A percentile compares a stretch with the other conserved stretches of the same genome.
phyloP scores from a whole-genome alignment of 164 flowering plant species.

The Chloranthus sessilifolius region DNA sequence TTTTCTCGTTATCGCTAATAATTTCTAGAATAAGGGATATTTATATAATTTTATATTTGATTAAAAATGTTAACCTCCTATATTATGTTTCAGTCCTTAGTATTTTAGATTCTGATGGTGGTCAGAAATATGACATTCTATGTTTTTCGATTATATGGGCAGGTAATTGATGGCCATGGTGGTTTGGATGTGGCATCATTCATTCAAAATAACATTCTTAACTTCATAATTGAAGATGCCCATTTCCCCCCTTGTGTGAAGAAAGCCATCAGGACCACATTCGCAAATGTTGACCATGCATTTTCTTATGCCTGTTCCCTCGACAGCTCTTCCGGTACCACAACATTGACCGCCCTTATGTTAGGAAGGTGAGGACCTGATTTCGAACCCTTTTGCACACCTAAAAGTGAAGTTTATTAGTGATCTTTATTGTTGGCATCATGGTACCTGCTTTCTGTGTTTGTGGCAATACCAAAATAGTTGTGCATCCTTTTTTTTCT shows the following conservation, averaged over 20 bases:
- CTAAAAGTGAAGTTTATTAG: neutral
- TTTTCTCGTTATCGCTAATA: too few relatives aligned
- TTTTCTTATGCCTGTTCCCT: constrained; percentile 70
- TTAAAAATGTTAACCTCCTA: too few relatives aligned
- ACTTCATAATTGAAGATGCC: constrained; percentile 65
- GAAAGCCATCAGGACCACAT: constrained; percentile 75
- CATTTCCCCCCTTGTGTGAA: constrained; percentile 57
- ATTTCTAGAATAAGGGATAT: too few relatives aligned
- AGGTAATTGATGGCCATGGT: constrained; percentile 99
- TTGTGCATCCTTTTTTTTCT: neutral
- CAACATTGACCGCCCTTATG: constrained; percentile 75
- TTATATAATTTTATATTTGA: neutral
- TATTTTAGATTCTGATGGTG: too few relatives aligned
- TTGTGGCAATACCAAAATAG: too few relatives aligned
- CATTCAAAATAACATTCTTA: constrained; percentile 59
- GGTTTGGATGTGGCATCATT: constrained; percentile 83
- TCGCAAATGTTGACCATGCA: constrained; percentile 68
- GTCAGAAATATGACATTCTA: too few relatives aligned
- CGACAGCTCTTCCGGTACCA: constrained; percentile 90
- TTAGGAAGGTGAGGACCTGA: constrained; percentile 52
- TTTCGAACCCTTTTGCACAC: neutral
- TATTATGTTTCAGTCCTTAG: too few relatives aligned
- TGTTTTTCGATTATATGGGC: too few relatives aligned
- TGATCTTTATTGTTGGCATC: too few relatives aligned
- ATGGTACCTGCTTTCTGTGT: too few relatives aligned